Base-by-base conservation (phyloP, 2,329 filamentous ascomycete genomes). In the Phialophora chinensis region DNA sequence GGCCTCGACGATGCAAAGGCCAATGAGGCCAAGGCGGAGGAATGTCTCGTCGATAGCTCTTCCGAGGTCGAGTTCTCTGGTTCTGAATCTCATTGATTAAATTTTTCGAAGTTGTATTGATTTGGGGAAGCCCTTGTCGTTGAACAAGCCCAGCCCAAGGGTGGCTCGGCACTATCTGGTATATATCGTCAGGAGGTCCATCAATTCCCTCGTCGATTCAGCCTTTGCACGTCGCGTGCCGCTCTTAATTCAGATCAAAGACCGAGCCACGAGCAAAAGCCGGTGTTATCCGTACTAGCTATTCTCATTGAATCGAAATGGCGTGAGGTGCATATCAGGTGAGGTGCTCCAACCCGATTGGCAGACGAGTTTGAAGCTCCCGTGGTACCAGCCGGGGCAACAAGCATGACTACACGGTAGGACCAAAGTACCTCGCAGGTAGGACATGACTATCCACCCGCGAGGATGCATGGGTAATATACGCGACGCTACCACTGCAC, bases 21-120 rank as follows among this genome's bases (percentile, higher is more conserved):
- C 60, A 44, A 69, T 61, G n/a, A 67, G 62, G 57, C 35, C 66
- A 14, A 69, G 52, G 25, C 68, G 65, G 14, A 69, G 56, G 60
- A 69, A 69, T 4, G 65, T 63, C 53, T 69, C 68, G 50, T 69
- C 68, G 33, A 67, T 59, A 29, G 68, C 65, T 27, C 56, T 62
- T 14, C 44, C 52, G 14, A 69, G 53, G 33, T 67, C 65, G 50
- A 69, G 65, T 49, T 69, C 68, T 65, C 65, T 57, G 12, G 65
- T 66, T 35, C 60, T 66, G 62, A 67, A 63, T 29, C 52, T 67
- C 68, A 69, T 69, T 25, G 49, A 44, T 54, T n/a, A 17, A 29
- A n/a, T 14, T 42, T 27, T 29, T 54, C 29, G 33, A 42, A 44
- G 23, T 61, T 54, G 8, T 33, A 11, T 29, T 14, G 52, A 54